Evolutionary conservation across 1,139 yeast species (phyloP).

Genomic region (Geotrichum macrosporum): DNA sequence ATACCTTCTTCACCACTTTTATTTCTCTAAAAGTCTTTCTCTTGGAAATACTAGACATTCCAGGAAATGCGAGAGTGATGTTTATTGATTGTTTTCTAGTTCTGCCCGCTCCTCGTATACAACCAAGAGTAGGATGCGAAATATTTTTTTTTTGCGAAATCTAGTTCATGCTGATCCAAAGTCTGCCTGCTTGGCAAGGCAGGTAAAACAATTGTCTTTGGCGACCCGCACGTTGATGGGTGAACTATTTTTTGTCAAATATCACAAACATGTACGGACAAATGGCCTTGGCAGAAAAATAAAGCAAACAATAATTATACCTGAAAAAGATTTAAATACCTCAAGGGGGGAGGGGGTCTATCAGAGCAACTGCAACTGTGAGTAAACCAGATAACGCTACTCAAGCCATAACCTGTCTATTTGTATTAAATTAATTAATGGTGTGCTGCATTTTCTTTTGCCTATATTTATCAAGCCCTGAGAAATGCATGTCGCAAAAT

Average conservation of each 20-base stretch:
- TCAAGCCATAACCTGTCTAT: conserved; percentile 80
- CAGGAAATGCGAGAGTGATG: conserved; percentile 71
- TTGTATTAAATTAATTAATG: conserved; percentile 83
- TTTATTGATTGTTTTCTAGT: conserved; percentile 89
- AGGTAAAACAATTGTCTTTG: conserved; percentile 97
- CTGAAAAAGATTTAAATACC: conserved; percentile 55
- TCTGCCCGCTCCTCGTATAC: conserved; percentile 97
- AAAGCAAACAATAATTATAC: conserved; percentile 75
- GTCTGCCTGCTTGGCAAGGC: conserved; percentile 98
- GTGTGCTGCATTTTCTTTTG: conserved; percentile 92
- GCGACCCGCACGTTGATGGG: conserved; percentile 97
- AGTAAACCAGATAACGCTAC: conserved; percentile 86
- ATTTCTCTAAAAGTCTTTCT: too few relatives aligned
- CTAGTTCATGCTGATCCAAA: conserved; percentile 98
- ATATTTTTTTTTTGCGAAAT: too few relatives aligned
- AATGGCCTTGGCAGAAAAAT: conserved; percentile 81
- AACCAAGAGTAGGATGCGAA: conserved; percentile 88
- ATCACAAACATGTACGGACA: conserved; percentile 93
- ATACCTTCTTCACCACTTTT: conserved; percentile 82
- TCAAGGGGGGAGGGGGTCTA: too few relatives aligned
- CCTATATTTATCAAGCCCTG: conserved; percentile 95
- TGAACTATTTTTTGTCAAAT: conserved; percentile 77
- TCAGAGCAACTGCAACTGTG: conserved; percentile 76
- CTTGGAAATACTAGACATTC: conserved; percentile 92
- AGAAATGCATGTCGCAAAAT: conserved; percentile 91